Evolutionary conservation across 2,329 filamentous ascomycete genomes (phyloP).

Genomic region (Cordyceps cicadae): DNA sequence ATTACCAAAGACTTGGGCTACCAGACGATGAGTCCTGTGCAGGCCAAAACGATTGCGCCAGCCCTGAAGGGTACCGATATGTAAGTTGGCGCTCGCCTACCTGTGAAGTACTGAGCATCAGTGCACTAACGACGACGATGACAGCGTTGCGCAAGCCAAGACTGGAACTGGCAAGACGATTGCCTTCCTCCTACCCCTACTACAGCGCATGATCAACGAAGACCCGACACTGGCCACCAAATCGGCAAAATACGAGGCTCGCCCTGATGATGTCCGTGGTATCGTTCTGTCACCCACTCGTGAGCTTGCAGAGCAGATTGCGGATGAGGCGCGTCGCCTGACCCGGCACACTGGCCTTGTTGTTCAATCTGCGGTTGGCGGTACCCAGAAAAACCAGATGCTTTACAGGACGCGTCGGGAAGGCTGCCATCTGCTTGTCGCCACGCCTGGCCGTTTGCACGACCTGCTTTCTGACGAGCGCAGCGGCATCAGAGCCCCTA

Average conservation of each 20-base stretch:
- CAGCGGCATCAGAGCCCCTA: conserved; percentile 60
- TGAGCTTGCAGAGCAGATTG: conserved; percentile 74
- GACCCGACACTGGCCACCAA: conserved; percentile 53
- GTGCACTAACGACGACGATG: background rate
- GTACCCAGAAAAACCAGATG: conserved; percentile 67
- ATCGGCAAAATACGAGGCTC: conserved; percentile 26
- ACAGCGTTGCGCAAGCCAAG: conserved; percentile 81
- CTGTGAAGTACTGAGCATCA: background rate
- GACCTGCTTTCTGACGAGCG: conserved; percentile 65
- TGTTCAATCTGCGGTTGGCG: conserved; percentile 76
- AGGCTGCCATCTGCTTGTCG: conserved; percentile 84
- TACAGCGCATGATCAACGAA: conserved; percentile 66
- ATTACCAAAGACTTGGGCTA: conserved; percentile 69
- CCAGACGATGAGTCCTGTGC: conserved; percentile 85
- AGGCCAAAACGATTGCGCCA: conserved; percentile 72
- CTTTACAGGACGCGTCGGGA: conserved; percentile 58
- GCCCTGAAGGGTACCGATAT: conserved; percentile 75
- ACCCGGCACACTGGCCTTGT: conserved; percentile 56
- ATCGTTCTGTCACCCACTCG: conserved; percentile 72
- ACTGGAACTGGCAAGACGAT: conserved; percentile 96
- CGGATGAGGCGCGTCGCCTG: conserved; percentile 66
- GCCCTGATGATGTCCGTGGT: conserved; percentile 54
- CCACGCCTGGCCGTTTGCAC: conserved; percentile 78
- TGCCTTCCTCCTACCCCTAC: conserved; percentile 78
- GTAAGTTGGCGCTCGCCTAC: conserved; percentile 44